These are phyloP conservation scores for Priceomyces melissophilus DNA, from an alignment of 805 yeast species.

Conservation along the genomic window DNA sequence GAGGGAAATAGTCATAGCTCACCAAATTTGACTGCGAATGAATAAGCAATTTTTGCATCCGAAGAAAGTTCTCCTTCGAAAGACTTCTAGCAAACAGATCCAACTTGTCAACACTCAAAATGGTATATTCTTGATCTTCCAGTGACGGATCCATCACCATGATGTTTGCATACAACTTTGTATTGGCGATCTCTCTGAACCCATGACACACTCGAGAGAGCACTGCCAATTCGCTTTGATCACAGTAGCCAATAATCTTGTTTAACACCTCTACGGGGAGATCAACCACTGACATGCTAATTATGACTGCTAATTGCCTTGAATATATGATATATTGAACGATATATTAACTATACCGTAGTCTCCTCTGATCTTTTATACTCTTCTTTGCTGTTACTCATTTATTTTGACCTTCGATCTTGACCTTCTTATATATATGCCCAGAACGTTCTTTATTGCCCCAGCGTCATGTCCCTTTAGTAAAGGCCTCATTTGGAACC, in stretches of 20 bases:
- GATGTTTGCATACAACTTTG: conserved; percentile 9
- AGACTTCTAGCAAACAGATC: conserved; percentile 6
- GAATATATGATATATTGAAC: too few relatives aligned
- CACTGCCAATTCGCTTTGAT: conserved; percentile 5
- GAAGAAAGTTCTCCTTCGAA: conserved; percentile 5
- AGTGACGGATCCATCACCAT: conserved; percentile 7
- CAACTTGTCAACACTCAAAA: conserved; percentile 5
- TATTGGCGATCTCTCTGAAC: conserved; percentile 9
- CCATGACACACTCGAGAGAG: conserved; percentile 6
- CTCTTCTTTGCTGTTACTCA: too few relatives aligned
- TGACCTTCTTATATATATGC: too few relatives aligned
- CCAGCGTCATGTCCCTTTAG: too few relatives aligned
- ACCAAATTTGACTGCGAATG: conserved; percentile 15
- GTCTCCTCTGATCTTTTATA: too few relatives aligned
- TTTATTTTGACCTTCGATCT: too few relatives aligned
- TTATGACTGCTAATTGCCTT: too few relatives aligned
- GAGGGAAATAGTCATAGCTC: conserved; percentile 14
- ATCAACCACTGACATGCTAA: conserved; percentile 5
- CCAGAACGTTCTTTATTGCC: neutral
- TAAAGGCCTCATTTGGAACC: neutral
- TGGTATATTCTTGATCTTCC: conserved; percentile 3
- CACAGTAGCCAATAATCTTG: conserved; percentile 6
- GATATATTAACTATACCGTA: too few relatives aligned
- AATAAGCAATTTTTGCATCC: conserved; percentile 9
- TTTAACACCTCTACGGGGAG: conserved; percentile 13